These are phyloP conservation scores for Kalmanozyma brasiliensis DNA, from an alignment of 1,284 basidiomycete species.

Conservation along the genomic window DNA sequence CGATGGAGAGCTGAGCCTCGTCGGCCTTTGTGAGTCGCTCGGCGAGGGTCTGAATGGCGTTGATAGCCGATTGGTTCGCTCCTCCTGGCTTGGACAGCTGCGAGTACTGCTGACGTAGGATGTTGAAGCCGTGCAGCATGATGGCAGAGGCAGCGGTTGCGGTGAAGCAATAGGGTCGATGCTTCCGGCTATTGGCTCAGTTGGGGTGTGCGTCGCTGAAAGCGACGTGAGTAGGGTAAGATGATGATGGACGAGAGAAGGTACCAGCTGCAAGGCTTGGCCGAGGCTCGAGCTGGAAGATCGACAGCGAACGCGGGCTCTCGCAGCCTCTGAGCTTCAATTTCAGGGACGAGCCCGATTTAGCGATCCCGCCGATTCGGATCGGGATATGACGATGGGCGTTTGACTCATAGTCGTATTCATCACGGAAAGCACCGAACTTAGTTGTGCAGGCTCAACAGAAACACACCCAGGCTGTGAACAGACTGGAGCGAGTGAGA, in stretches of 20 bases:
- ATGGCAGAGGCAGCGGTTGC: conserved; percentile 5
- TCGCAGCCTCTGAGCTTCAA: too few species aligned
- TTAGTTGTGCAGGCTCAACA: too few species aligned
- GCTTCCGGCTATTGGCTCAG: too few species aligned
- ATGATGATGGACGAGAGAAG: not conserved
- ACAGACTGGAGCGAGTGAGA: too few species aligned
- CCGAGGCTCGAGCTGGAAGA: not conserved
- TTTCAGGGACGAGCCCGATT: too few species aligned
- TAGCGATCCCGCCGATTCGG: too few species aligned
- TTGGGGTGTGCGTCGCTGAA: too few species aligned
- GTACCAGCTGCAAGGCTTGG: not conserved
- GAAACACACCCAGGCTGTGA: too few species aligned
- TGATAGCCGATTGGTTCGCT: conserved; percentile 77
- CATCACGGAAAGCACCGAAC: too few species aligned
- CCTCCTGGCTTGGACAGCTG: conserved; percentile 61
- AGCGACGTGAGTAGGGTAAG: not conserved
- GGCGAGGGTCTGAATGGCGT: conserved; percentile 86
- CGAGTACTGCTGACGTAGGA: conserved; percentile 63
- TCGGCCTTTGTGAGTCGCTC: conserved; percentile 75
- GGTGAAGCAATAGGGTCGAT: not conserved
- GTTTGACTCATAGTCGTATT: too few species aligned
- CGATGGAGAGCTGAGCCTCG: conserved; percentile 30
- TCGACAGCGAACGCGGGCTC: not conserved
- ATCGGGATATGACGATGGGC: too few species aligned
- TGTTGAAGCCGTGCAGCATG: conserved; percentile 67